phyloP scores from a whole-genome alignment of 352 stramenopile genomes.

The Thraustochytrium striatum region DNA sequence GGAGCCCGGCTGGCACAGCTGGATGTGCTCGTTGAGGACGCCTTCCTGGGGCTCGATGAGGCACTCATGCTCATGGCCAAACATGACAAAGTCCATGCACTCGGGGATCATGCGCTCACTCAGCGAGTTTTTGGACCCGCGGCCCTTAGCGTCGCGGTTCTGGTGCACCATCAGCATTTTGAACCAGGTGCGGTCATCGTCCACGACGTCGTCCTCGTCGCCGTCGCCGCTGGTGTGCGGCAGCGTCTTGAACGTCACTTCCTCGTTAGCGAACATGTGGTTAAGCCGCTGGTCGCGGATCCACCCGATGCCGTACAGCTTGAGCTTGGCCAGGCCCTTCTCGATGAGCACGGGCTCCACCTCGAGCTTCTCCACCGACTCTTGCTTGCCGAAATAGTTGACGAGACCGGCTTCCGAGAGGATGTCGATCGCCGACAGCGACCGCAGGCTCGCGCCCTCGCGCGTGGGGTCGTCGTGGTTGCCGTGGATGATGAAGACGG shows the following conservation, averaged over 20 bases:
- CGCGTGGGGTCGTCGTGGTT: constrained; percentile 98
- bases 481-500: constrained; percentile 97
- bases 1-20: constrained; percentile 93
- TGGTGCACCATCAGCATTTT: constrained; percentile 98
- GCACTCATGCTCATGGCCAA: constrained; percentile 98
- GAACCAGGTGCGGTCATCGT: constrained; percentile 73
- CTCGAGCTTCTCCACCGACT: constrained; percentile 86
- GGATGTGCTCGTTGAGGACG: constrained; percentile 78
- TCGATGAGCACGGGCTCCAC: constrained; percentile 89
- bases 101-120: constrained; percentile 95
- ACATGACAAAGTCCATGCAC: constrained; percentile 95
- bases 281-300: constrained; percentile 97
- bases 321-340: constrained; percentile 90
- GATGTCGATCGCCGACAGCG: constrained; percentile 90
- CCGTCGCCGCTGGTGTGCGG: not conserved
- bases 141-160: constrained; percentile 74
- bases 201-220: not conserved
- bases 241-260: constrained; percentile 52
- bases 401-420: constrained; percentile 90
- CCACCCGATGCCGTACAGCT: constrained; percentile 94
- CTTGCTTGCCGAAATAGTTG: constrained; percentile 93
- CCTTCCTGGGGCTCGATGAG: constrained; percentile 85
- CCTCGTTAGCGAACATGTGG: constrained; percentile 54
- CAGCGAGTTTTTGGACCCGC: constrained; percentile 91
- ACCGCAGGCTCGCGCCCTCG: constrained; percentile 62